phyloP scores from a whole-genome alignment of 106 monocot genomes.

The Acanthochlamys bracteata region DNA sequence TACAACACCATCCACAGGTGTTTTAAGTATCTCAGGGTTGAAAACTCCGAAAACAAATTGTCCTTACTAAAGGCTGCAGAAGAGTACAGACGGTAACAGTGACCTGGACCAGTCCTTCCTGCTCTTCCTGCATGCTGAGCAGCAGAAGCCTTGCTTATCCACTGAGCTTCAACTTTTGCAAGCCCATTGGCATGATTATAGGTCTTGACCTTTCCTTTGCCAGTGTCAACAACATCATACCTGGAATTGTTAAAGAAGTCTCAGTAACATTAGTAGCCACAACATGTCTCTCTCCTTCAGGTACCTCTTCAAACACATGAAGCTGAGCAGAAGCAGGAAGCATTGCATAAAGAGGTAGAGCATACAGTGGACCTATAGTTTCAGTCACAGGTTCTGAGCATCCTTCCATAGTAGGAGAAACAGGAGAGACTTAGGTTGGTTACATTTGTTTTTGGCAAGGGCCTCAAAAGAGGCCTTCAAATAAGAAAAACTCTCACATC shows the following conservation, averaged over 20 bases:
- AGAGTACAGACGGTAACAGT: constrained; percentile 90
- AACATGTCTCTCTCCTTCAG: constrained; percentile 69
- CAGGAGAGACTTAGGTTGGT: constrained; percentile 5
- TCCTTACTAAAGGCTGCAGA: constrained; percentile 75
- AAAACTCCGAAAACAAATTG: constrained; percentile 69
- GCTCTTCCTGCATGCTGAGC: constrained; percentile 89
- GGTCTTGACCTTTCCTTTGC: constrained; percentile 91
- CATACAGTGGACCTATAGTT: constrained; percentile 31
- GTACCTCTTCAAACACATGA: constrained; percentile 68
- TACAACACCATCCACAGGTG: constrained; percentile 87
- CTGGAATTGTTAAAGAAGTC: constrained; percentile 93
- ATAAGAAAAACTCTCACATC: constrained; percentile 40
- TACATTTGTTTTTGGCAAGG: constrained; percentile 25
- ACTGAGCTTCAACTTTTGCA: constrained; percentile 63
- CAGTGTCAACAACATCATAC: constrained; percentile 95
- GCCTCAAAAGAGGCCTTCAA: constrained; percentile 81
- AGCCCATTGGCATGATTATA: constrained; percentile 66
- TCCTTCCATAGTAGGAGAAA: constrained; percentile 8
- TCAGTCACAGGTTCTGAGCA: constrained; percentile 2
- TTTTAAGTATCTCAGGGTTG: constrained; percentile 70
- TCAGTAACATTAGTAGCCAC: constrained; percentile 99
- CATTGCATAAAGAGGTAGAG: constrained; percentile 95
- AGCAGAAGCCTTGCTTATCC: constrained; percentile 99
- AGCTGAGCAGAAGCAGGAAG: constrained; percentile 75
- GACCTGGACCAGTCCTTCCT: constrained; percentile 83